Base-by-base conservation (phyloP, 768 basidiomycete species). In the Tephrocybe rancida region DNA sequence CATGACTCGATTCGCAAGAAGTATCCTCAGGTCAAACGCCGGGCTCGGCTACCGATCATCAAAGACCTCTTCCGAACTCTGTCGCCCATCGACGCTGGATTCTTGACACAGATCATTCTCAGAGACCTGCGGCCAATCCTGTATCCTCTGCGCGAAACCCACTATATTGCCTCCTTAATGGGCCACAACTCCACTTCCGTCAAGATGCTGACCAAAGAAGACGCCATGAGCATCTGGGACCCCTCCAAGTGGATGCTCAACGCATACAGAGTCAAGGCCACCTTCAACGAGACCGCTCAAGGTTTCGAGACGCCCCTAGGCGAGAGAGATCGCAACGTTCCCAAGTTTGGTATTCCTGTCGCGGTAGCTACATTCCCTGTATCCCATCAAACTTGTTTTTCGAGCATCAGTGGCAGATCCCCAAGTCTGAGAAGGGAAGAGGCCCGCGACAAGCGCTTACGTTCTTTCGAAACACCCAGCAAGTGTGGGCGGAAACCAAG, bases 401-500 rank as follows among this genome's bases (percentile, higher is more conserved):
- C 34, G n/a, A 59, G 18, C 3, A 38, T 21, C 19, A 50, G 5
- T 39, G n/a, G 5, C 43, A 82, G 90, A 85, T 95, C 5, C 94
- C 95, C 0, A 95, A 92, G 70, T 90, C 90, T 21, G 72, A 77
- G 27, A 95, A 95, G 63, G 92, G 87, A 2, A 76, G 80, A 46
- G 75, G 82, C 3, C 82, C 84, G 39, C 58, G 70, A 10, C 78
- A 88, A 45, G 86, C 84, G 16, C 67, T 90, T 42, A 54, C 71
- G 38, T 67, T 73, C 49, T 72, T 89, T 52, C 56, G 50, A 32
- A 29, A 65, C 32, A 70, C 76, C 0, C 71, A 76, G 10, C 68
- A 65, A 24, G 74, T 94, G 8, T 95, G 89, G 83, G 90, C 88
- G 1, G 95, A 98, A 71, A 94, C 86, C 0, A 98, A 98, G 68